Evolutionary conservation across 2,329 filamentous ascomycete species (phyloP), one percentile per base, ranked within the genome.

Genomic region (Botrytis fabae): DNA sequence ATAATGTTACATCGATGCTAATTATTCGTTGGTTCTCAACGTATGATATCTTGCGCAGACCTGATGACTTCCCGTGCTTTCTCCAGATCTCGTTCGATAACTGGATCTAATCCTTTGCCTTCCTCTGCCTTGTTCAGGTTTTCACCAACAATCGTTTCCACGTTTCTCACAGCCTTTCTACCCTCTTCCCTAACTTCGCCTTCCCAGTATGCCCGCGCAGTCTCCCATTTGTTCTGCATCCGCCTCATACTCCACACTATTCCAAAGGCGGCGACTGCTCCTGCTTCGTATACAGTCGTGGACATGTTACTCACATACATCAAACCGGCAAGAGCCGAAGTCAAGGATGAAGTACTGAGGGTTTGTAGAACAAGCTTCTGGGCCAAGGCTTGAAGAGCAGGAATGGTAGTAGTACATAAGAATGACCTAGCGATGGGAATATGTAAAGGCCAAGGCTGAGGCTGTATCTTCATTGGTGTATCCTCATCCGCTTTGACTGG

Each of bases 341-440:
- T 87, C 4, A 92, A 83, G 7, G 89, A 89, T 0, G 93, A 92
- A 0, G 93, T 93, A 70, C 90, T 91, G 0, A 81, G 59, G 0
- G 93, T 92, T 78, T 94, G 90, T 7, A 97, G 80, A 7, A 97
- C 90, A 2, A 95, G 87, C 73, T 86, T 89, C 81, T 95, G 92
- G 1, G 92, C 91, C 0, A 93, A 84, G 1, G 91, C 89, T 79
- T 94, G 92, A 5, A 95, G 84, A 1, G 90, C 88, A 2, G 91
- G 91, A 2, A 94, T 86, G 0, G 91, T 93, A 74, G 89, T 86
- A n/a, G 85, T 83, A 60, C 90, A 85, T 3, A 94, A 86, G 75
- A 90, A 89, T 51, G 86, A 84, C n/a, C 94, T 89, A 12, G 91
- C 90, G 40, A 88, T 86, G 22, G 91, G 85, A 74, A 98, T 95